Evolutionary conservation across 2,329 filamentous ascomycete species (phyloP).

Genomic region (Endoconidiophora polonica): DNA sequence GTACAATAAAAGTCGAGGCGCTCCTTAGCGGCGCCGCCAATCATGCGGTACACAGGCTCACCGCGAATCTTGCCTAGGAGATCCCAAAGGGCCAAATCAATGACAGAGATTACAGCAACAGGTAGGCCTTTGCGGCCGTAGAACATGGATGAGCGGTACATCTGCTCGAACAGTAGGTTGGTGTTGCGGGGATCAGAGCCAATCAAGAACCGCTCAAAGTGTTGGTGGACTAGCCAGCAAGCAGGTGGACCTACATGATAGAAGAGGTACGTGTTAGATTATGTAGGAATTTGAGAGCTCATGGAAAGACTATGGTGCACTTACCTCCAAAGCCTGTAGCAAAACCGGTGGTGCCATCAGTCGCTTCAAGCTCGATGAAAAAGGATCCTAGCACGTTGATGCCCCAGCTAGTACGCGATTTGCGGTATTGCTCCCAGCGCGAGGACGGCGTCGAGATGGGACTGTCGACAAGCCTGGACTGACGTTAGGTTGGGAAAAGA

Average conservation of each 20-base stretch:
- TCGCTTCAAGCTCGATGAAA: conserved; percentile 74
- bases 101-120: conserved; percentile 81
- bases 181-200: conserved; percentile 81
- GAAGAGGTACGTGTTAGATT: background rate
- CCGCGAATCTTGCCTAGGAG: conserved; percentile 77
- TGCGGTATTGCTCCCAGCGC: conserved; percentile 72
- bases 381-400: conserved; percentile 93
- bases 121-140: conserved; percentile 87
- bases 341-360: conserved; percentile 83
- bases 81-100: conserved; percentile 88
- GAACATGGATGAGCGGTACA: conserved; percentile 94
- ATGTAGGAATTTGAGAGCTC: background rate
- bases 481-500: background rate
- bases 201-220: conserved; percentile 83
- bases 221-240: conserved; percentile 85
- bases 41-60: conserved; percentile 87
- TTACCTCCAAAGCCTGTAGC: conserved; percentile 78
- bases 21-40: conserved; percentile 75
- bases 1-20: conserved; percentile 89
- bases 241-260: conserved; percentile 51
- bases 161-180: conserved; percentile 85
- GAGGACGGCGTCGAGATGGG: conserved; percentile 89
- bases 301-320: conserved; percentile 9
- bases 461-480: conserved; percentile 65
- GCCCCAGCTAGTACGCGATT: conserved; percentile 80